These are phyloP conservation scores for Lathyrus sativus DNA, from an alignment of 306 rosid species.

Conservation along the genomic window DNA sequence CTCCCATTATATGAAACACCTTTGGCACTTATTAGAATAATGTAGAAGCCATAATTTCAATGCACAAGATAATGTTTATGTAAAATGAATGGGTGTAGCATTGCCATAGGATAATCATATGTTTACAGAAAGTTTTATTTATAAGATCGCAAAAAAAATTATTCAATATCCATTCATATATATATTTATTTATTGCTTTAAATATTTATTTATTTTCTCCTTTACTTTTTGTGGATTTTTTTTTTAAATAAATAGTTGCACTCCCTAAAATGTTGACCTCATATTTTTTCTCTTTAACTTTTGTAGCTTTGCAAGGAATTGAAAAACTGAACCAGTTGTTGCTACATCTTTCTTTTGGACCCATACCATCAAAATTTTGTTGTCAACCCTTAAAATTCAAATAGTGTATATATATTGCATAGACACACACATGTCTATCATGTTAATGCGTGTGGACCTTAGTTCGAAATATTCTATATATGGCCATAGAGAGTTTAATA, in stretches of 20 bases:
- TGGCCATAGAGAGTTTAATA: conserved; percentile 18
- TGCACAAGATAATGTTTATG: conserved; percentile 46
- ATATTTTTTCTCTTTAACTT: background rate
- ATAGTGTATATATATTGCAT: background rate
- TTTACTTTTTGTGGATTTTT: background rate
- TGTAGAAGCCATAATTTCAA: conserved; percentile 49
- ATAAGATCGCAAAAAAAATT: no score
- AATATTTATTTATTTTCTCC: background rate
- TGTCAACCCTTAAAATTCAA: conserved; percentile 13
- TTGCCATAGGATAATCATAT: conserved; percentile 38
- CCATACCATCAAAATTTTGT: background rate
- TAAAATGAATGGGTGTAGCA: conserved; percentile 36
- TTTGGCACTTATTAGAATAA: conserved; percentile 43
- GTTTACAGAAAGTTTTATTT: conserved; percentile 14
- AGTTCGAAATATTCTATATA: conserved; percentile 11
- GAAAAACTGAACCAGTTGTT: background rate
- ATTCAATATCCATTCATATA: conserved; percentile 23
- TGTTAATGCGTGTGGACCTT: conserved; percentile 30
- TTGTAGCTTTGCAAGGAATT: conserved; percentile 23
- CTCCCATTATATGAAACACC: conserved; percentile 42
- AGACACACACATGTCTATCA: background rate
- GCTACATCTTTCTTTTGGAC: conserved; percentile 33
- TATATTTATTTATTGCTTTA: conserved; percentile 4
- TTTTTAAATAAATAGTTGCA: background rate
- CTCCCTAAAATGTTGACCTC: conserved; percentile 17